phyloP scores from a whole-genome alignment of 192 early-diverging fungal species.

The Coemansia asiatica region DNA sequence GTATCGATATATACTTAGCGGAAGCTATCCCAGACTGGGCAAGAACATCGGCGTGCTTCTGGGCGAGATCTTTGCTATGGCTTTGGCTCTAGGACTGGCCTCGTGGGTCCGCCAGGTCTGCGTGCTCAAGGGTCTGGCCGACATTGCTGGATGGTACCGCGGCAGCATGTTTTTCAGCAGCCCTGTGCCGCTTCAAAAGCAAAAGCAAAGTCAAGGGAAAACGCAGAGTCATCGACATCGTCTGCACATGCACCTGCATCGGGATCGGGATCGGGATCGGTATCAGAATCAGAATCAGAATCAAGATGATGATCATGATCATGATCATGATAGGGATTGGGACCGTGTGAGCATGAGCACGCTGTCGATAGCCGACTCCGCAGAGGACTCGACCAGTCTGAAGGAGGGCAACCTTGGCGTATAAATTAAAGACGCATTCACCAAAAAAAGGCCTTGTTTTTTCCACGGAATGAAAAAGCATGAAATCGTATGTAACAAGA shows the following conservation, averaged over 20 bases:
- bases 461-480: too few species aligned
- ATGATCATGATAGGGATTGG: too few species aligned
- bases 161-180: constrained; percentile 22
- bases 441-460: too few species aligned
- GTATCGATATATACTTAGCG: constrained; percentile 42
- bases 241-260: too few species aligned
- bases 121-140: constrained; percentile 15
- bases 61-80: constrained; percentile 40
- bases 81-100: constrained; percentile 23
- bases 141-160: constrained; percentile 31
- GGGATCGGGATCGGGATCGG: not conserved
- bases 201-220: not conserved
- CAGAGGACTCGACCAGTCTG: constrained; percentile 10
- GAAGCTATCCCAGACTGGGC: constrained; percentile 36
- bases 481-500: not conserved
- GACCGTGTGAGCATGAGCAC: too few species aligned
- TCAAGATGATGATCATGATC: too few species aligned
- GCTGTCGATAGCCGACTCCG: constrained; percentile 5
- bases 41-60: constrained; percentile 48
- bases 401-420: constrained; percentile 24
- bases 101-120: constrained; percentile 25
- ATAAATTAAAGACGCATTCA: too few species aligned
- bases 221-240: not conserved
- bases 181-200: constrained; percentile 28
- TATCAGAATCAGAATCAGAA: too few species aligned